Conservation (phyloP, 139 green algal genomes). For the Chlamydomonas incerta region DNA sequence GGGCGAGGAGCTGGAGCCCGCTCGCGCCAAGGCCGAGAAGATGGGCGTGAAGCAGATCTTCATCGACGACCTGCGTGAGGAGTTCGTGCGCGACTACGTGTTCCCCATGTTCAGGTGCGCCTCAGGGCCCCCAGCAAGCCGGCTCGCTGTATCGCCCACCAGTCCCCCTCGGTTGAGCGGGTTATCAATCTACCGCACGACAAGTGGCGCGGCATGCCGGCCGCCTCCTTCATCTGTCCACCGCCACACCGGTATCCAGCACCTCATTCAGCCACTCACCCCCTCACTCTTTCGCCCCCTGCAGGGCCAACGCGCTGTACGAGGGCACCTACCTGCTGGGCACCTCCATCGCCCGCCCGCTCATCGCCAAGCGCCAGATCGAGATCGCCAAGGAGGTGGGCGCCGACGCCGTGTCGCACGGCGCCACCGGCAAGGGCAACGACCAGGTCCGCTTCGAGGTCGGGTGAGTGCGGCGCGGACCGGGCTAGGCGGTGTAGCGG, state of each 20-base stretch:
- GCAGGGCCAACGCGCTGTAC: constrained; percentile 95
- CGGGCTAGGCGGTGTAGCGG: too few relatives aligned
- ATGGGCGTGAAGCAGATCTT: constrained; percentile 98
- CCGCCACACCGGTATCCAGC: too few relatives aligned
- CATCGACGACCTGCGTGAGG: constrained; percentile 97
- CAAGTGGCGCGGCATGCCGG: too few relatives aligned
- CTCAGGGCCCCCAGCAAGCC: too few relatives aligned
- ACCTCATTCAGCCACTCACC: too few relatives aligned
- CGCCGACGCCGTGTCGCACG: constrained; percentile 97
- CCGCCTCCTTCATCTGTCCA: too few relatives aligned
- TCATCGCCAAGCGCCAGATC: constrained; percentile 99
- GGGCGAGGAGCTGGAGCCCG: constrained; percentile 97
- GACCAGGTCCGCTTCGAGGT: constrained; percentile 85
- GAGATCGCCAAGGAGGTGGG: constrained; percentile 95
- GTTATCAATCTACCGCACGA: too few relatives aligned
- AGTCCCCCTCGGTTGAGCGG: too few relatives aligned
- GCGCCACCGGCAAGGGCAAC: constrained; percentile 99
- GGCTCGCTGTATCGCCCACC: too few relatives aligned
- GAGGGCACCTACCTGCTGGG: constrained; percentile 98
- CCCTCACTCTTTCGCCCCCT: too few relatives aligned
- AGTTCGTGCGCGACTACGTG: constrained; percentile 98
- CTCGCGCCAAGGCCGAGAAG: constrained; percentile 89
- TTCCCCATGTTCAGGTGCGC: constrained; percentile 98
- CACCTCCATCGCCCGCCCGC: constrained; percentile 97
- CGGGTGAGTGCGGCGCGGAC: too few relatives aligned